A percentile compares a stretch with the other conserved stretches of the same genome.
Evolutionary conservation across 2,329 filamentous ascomycete genomes (phyloP).

Genomic region (Colletotrichum incanum): DNA sequence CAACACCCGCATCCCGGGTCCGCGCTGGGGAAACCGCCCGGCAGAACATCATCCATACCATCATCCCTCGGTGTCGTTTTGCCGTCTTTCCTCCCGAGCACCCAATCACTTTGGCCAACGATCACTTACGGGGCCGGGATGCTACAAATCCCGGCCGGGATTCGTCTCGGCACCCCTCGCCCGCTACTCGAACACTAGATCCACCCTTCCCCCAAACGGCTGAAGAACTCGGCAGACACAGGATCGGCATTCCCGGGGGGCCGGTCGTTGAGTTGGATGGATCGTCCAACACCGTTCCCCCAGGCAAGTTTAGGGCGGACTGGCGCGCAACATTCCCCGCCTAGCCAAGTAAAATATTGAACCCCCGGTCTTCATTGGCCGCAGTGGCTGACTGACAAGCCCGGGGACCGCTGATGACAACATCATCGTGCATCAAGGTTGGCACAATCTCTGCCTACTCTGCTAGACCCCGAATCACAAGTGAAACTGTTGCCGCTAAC

Average conservation of each 20-base stretch:
- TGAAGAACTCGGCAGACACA: background rate
- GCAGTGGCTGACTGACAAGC: background rate
- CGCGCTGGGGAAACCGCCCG: too few relatives aligned
- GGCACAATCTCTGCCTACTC: background rate
- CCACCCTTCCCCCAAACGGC: background rate
- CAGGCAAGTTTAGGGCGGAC: background rate
- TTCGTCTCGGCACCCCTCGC: background rate
- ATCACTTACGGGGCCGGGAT: too few relatives aligned
- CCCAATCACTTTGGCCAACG: too few relatives aligned
- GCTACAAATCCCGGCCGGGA: background rate
- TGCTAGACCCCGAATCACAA: background rate
- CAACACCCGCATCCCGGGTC: too few relatives aligned
- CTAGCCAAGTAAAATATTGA: too few relatives aligned
- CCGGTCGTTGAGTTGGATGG: background rate
- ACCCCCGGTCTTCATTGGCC: background rate
- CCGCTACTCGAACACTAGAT: background rate
- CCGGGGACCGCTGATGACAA: background rate
- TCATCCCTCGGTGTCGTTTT: background rate
- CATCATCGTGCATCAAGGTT: conserved; percentile 24
- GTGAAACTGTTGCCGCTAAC: background rate
- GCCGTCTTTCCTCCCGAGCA: background rate
- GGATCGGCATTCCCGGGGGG: background rate
- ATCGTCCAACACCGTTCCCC: background rate
- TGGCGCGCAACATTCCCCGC: too few relatives aligned
- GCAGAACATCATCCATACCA: background rate